Evolutionary conservation across 441 rosid species (phyloP).

Genomic region (Pelargonium citronellum): DNA sequence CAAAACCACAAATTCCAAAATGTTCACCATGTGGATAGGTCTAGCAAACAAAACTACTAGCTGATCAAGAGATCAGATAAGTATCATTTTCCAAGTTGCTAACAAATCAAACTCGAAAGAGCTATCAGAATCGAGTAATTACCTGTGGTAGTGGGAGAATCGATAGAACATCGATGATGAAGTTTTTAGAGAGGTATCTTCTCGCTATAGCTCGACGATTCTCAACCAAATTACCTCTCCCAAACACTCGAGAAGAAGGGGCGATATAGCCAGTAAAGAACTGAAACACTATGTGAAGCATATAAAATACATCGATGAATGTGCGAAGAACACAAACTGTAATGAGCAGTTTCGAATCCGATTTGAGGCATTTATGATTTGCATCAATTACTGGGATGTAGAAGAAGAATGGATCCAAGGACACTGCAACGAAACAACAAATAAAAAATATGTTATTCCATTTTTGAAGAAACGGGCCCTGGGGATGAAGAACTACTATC

Average conservation of each 20-base stretch:
- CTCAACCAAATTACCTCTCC: conserved; percentile 61
- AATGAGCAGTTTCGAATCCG: conserved; percentile 29
- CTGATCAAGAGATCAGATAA: no score
- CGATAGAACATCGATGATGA: conserved; percentile 48
- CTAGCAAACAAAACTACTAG: no score
- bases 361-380: conserved; percentile 25
- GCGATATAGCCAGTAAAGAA: conserved; percentile 52
- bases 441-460: conserved; percentile 51
- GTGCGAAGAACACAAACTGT: conserved; percentile 40
- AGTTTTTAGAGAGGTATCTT: conserved; percentile 41
- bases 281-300: conserved; percentile 54
- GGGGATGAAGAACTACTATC: conserved; percentile 43
- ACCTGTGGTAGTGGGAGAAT: conserved; percentile 71
- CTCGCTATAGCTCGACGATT: conserved; percentile 30
- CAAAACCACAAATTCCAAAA: conserved; percentile 41
- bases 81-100: no score
- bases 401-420: conserved; percentile 56
- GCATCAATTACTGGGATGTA: conserved; percentile 41
- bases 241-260: conserved; percentile 56
- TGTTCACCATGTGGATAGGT: conserved; percentile 31
- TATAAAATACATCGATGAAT: conserved; percentile 42
- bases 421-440: conserved; percentile 39
- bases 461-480: conserved; percentile 39
- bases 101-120: not conserved
- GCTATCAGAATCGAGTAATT: no score